Percentiles rank a stretch among this genome's conserved stretches.
phyloP scores from a whole-genome alignment of 129 eudicot genomes.

The Deinandra increscens region DNA sequence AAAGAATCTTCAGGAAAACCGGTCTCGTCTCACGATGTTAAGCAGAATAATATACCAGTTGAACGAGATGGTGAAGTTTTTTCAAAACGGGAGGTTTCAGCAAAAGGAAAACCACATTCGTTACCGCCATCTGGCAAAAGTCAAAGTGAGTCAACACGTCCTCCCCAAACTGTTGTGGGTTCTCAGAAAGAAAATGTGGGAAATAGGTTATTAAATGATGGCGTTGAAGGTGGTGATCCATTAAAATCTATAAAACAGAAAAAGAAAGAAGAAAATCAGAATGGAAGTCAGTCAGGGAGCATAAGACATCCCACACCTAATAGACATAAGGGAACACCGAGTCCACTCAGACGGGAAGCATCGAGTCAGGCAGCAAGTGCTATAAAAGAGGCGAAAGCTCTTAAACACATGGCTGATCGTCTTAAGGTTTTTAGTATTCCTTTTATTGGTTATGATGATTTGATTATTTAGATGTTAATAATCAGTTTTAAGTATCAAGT shows the following conservation, averaged over 20 bases:
- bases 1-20: conserved; percentile 47
- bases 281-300: conserved; percentile 41
- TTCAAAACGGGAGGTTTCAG: conserved; percentile 50
- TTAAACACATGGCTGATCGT: conserved; percentile 98
- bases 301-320: conserved; percentile 46
- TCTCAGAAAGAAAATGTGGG: conserved; percentile 49
- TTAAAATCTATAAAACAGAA: conserved; percentile 39
- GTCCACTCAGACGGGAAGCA: conserved; percentile 83
- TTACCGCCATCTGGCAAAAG: conserved; percentile 65
- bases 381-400: conserved; percentile 88
- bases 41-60: conserved; percentile 37
- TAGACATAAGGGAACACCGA: conserved; percentile 58
- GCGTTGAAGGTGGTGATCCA: conserved; percentile 43
- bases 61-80: conserved; percentile 46
- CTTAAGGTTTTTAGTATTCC: conserved; percentile 58
- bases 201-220: conserved; percentile 29
- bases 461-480: conserved; percentile 1
- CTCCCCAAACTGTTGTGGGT: conserved; percentile 36
- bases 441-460: not conserved
- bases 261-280: conserved; percentile 59
- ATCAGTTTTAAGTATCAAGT: not conserved
- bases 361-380: conserved; percentile 85
- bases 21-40: conserved; percentile 34
- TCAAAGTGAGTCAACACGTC: conserved; percentile 46
- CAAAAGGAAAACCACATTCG: conserved; percentile 55